Evolutionary conservation across 805 yeast genomes (phyloP).

Genomic region (Kuraishia molischiana): DNA sequence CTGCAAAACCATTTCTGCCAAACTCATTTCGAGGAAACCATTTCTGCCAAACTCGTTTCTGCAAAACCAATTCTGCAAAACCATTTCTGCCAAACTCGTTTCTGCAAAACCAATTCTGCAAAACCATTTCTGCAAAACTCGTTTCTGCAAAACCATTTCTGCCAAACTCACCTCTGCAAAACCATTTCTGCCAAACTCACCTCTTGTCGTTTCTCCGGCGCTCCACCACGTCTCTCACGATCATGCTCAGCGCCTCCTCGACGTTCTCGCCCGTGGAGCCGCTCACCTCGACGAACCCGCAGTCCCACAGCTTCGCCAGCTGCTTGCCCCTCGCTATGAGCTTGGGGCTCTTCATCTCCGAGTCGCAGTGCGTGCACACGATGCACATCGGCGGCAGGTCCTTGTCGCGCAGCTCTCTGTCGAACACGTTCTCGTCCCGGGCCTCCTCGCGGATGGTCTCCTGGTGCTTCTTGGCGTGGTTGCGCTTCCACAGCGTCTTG

Average conservation of each 20-base stretch:
- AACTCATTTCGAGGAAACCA: too few species aligned
- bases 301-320: constrained; percentile 51
- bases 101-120: too few species aligned
- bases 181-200: not conserved
- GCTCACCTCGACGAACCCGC: constrained; percentile 59
- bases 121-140: too few species aligned
- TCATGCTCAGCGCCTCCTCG: constrained; percentile 45
- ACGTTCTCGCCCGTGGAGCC: constrained; percentile 35
- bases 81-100: not conserved
- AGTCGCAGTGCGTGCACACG: constrained; percentile 53
- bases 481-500: constrained; percentile 46
- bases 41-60: too few species aligned
- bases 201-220: not conserved
- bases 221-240: constrained; percentile 53
- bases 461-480: constrained; percentile 3
- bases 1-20: too few species aligned
- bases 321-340: constrained; percentile 47
- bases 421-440: not conserved
- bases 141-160: too few species aligned
- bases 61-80: too few species aligned
- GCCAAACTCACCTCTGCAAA: not conserved
- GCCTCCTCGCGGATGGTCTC: constrained; percentile 1
- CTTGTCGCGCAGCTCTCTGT: not conserved
- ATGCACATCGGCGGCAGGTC: constrained; percentile 55
- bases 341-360: constrained; percentile 49